A percentile compares a stretch with the other conserved stretches of the same genome.
These are phyloP conservation scores for Neopestalotiopsis sp. DNA, from an alignment of 2,329 filamentous ascomycete species.

Conservation along the genomic window DNA sequence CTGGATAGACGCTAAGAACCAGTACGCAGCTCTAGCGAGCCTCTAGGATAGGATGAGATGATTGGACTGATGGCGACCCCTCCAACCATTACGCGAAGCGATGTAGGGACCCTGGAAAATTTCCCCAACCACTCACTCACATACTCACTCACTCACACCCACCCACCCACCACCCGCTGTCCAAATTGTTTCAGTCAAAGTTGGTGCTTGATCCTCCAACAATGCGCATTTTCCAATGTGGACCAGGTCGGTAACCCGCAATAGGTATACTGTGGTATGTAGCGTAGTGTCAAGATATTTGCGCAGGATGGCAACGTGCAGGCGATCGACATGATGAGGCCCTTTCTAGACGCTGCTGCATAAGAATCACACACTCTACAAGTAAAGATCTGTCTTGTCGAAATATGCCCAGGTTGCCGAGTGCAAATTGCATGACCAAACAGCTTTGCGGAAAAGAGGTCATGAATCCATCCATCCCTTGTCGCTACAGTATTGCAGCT, in stretches of 20 bases:
- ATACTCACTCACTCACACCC: background rate
- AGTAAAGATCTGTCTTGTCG: background rate
- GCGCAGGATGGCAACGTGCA: background rate
- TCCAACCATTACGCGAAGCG: background rate
- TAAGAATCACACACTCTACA: background rate
- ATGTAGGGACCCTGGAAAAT: background rate
- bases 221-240: background rate
- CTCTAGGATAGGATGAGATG: background rate
- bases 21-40: background rate
- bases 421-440: conserved; percentile 2
- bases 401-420: background rate
- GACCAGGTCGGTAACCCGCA: too few relatives aligned
- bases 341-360: background rate
- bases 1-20: background rate
- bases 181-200: background rate
- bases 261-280: too few relatives aligned
- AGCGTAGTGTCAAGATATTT: background rate
- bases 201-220: background rate
- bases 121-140: background rate
- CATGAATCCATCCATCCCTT: conserved; percentile 3
- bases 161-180: background rate
- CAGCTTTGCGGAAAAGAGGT: background rate
- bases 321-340: background rate
- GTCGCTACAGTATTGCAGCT: background rate
- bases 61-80: background rate